Base-by-base conservation (phyloP, 139 green algal genomes). In the Chlamydomonas asymmetrica region DNA sequence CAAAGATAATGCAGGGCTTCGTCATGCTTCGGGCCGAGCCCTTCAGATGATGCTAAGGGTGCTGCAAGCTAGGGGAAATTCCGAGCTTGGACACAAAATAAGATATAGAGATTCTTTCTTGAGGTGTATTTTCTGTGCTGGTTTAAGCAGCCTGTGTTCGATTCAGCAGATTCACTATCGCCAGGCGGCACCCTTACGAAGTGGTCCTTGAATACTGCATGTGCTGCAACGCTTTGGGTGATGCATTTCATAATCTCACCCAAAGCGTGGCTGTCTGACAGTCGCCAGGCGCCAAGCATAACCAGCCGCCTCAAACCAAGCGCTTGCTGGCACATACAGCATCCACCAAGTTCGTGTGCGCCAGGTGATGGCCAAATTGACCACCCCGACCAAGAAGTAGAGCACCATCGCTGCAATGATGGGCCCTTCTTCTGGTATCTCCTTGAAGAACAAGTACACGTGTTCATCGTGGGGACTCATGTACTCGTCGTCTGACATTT, bases 261-360 rank as follows among this genome's bases (percentile, higher is more conserved):
- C n/a, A n/a, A n/a, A 41, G 38, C 18, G 25, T 29, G 56, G 56
- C 7, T 59, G 27, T n/a, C 34, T 29, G 32, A 82, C 27, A 49
- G 76, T 66, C 3, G 50, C 0, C 27, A 84, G 48, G 18, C 78
- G 56, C 32, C 37, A 38, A 3, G 27, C 56, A 32, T 71, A 84
- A 0, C 78, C 78, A 2, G 32, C 10, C 41, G 60, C 61, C 38
- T 84, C 78, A 3, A 75, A 38, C 40, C 41, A 43, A 18, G 43
- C 78, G 1, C 65, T 80, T n/a, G 70, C 10, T 9, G 71, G 40
- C 1, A 63, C 45, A 4, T 43, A 61, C 10, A 63, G 35, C 78
- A 84, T 84, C 48, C 73, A 84, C 71, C 73, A 84, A 27, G 78
- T 48, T 5, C 65, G 49, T 1, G 78, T 76, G 3, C n/a, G 67